Conservation (phyloP, 2,329 filamentous ascomycete genomes). For the Elsinoe ampelina region DNA sequence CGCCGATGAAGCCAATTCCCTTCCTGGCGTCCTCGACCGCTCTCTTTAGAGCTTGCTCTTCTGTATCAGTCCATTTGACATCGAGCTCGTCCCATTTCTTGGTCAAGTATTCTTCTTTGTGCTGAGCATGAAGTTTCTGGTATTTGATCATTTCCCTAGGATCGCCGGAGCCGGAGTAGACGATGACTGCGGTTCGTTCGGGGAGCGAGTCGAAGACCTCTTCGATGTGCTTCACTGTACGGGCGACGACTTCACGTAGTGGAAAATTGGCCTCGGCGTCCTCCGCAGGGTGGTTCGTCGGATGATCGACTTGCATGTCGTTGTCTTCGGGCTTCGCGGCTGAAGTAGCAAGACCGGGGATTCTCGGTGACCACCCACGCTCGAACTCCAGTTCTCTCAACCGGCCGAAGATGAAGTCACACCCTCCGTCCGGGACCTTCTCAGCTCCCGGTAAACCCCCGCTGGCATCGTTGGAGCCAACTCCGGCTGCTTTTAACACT, state of each 20-base stretch:
- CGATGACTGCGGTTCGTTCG: constrained; percentile 50
- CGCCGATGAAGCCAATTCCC: constrained; percentile 50
- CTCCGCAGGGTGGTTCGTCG: constrained; percentile 11
- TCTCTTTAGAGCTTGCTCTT: constrained; percentile 49
- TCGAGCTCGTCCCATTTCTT: constrained; percentile 56
- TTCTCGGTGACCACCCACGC: constrained; percentile 51
- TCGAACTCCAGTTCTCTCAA: constrained; percentile 52
- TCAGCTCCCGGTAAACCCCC: constrained; percentile 21
- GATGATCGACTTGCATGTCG: constrained; percentile 21
- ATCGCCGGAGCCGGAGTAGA: constrained; percentile 57
- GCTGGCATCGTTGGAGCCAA: constrained; percentile 21
- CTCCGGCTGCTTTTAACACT: constrained; percentile 43
- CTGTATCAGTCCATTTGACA: constrained; percentile 56
- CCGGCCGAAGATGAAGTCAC: constrained; percentile 55
- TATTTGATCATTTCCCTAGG: constrained; percentile 48
- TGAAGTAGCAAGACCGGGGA: constrained; percentile 29
- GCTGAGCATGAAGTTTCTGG: constrained; percentile 47
- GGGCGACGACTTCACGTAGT: constrained; percentile 17
- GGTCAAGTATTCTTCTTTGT: constrained; percentile 47
- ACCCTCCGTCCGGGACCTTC: constrained; percentile 41
- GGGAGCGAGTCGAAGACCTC: constrained; percentile 48
- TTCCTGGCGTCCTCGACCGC: constrained; percentile 49
- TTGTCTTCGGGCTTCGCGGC: constrained; percentile 18
- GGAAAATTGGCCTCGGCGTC: constrained; percentile 15
- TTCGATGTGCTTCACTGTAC: constrained; percentile 43